A percentile compares a stretch with the other conserved stretches of the same genome.
phyloP scores from a whole-genome alignment of 768 basidiomycete genomes.

The Coprinopsis sp. region DNA sequence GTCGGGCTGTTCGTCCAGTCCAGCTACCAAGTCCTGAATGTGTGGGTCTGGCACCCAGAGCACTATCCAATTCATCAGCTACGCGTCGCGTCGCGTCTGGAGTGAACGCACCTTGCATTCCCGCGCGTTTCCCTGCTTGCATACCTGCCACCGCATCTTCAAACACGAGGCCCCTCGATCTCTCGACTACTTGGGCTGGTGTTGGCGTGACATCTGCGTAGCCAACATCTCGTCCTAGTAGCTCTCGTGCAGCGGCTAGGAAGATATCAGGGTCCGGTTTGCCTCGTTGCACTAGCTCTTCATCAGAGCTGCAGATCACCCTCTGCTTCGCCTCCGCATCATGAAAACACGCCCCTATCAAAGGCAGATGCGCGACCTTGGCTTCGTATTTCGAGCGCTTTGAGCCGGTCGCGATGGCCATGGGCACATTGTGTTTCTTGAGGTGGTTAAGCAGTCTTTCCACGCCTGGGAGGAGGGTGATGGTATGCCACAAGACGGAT shows the following conservation, averaged over 20 bases:
- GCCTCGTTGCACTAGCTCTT: conserved; percentile 46
- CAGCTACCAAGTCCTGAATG: conserved; percentile 44
- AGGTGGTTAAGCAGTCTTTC: conserved; percentile 68
- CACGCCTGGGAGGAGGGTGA: conserved; percentile 71
- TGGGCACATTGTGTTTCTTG: conserved; percentile 60
- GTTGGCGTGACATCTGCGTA: conserved; percentile 29
- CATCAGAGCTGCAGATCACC: conserved; percentile 78
- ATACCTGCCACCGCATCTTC: conserved; percentile 79
- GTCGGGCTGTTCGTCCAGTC: conserved; percentile 51
- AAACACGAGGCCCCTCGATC: conserved; percentile 68
- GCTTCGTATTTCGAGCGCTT: conserved; percentile 56
- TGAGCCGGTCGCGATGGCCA: conserved; percentile 80
- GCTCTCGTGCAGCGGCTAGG: conserved; percentile 60
- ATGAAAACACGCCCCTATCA: conserved; percentile 52
- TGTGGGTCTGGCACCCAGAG: conserved; percentile 83
- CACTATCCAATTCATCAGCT: conserved; percentile 54
- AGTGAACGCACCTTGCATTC: conserved; percentile 67
- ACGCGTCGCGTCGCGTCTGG: background rate
- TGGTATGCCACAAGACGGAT: conserved; percentile 64
- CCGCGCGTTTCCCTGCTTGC: conserved; percentile 76
- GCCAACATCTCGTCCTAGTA: conserved; percentile 56
- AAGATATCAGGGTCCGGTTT: conserved; percentile 86
- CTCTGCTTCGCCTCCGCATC: conserved; percentile 59
- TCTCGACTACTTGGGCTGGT: conserved; percentile 39
- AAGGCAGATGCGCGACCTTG: conserved; percentile 63